A percentile compares a stretch with the other conserved stretches of the same genome.
Evolutionary conservation across 495 filamentous ascomycete genomes (phyloP).

Genomic region (Chlorociboria aeruginascens): DNA sequence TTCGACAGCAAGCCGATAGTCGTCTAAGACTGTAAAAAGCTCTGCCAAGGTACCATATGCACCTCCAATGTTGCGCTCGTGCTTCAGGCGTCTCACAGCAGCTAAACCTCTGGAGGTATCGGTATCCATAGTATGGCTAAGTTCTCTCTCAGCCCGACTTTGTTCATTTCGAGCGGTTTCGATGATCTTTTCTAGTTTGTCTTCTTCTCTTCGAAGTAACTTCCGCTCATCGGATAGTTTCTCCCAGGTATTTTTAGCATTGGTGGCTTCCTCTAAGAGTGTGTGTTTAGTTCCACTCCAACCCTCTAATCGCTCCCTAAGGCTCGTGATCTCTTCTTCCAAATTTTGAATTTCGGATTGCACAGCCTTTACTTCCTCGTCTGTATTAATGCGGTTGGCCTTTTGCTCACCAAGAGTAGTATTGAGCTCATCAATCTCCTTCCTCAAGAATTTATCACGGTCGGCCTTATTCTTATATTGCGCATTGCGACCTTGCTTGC

Average conservation of each 20-base stretch:
- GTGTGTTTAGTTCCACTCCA: conserved; percentile 60
- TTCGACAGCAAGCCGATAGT: conserved; percentile 81
- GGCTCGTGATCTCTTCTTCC: conserved; percentile 56
- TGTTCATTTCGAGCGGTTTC: conserved; percentile 60
- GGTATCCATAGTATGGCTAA: conserved; percentile 81
- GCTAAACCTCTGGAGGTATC: conserved; percentile 74
- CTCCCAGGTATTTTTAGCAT: conserved; percentile 71
- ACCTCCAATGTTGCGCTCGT: conserved; percentile 65
- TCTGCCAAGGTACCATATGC: conserved; percentile 90
- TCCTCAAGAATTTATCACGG: conserved; percentile 70
- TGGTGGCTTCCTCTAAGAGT: conserved; percentile 58
- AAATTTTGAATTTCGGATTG: conserved; percentile 56
- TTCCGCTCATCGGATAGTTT: conserved; percentile 79
- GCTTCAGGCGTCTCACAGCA: conserved; percentile 68
- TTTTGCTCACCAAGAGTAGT: conserved; percentile 64
- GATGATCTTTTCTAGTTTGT: conserved; percentile 69
- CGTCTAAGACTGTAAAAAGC: conserved; percentile 72
- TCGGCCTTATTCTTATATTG: conserved; percentile 82
- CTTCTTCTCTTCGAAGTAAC: conserved; percentile 82
- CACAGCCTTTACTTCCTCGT: conserved; percentile 72
- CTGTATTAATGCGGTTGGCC: conserved; percentile 66
- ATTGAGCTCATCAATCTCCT: conserved; percentile 73
- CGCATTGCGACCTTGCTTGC: conserved; percentile 85
- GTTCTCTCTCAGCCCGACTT: conserved; percentile 58
- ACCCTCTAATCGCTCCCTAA: conserved; percentile 66